Base-by-base conservation (phyloP, 768 basidiomycete genomes). In the Tulasnella calospora region DNA sequence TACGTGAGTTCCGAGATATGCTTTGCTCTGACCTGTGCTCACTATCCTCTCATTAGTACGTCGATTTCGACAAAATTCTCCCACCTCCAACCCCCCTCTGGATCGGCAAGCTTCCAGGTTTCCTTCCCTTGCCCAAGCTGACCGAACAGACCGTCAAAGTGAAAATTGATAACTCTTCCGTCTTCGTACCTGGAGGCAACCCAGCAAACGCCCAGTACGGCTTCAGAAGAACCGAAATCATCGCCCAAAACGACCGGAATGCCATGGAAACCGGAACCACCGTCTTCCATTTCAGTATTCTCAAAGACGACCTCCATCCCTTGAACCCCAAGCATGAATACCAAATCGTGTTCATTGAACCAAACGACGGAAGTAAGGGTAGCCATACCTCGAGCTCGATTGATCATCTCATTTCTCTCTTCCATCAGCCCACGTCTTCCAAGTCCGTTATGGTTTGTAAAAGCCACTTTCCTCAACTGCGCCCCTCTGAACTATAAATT, bases 321-420 rank as follows among this genome's bases (percentile, higher is more conserved):
- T 61, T 80, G 21, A 80, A 80, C 71, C 69, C 71, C 38, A 80
- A 80, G 36, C 80, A 80, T 55, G 80, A 80, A 57, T 80, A 80
- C 40, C 80, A 80, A 46, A 77, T 80, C 73, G 88, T 91, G 19
- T 90, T 88, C 82, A 89, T 91, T 78, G 90, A 91, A 83, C 88
- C 89, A 1, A 85, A 82, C 74, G 90, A 91, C 80, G 89, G 89
- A 8, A 85, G 77, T 78, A 36, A 78, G 77, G 13, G 33, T 51
- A 19, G 21, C 19, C 47, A 8, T n/a, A 33, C 0, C 17, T 73
- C 40, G 44, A 15, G 33, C 69, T 41, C 1, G 30, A 38, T n/a
- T 19, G 23, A 41, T 40, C 33, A 46, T 30, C 19, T 35, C 4
- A 51, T 38, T 47, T 55, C 17, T 51, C 44, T 67, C 36, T 76